Evolutionary conservation across 2,329 filamentous ascomycete genomes (phyloP).

Genomic region (Phaeoacremonium minimum): DNA sequence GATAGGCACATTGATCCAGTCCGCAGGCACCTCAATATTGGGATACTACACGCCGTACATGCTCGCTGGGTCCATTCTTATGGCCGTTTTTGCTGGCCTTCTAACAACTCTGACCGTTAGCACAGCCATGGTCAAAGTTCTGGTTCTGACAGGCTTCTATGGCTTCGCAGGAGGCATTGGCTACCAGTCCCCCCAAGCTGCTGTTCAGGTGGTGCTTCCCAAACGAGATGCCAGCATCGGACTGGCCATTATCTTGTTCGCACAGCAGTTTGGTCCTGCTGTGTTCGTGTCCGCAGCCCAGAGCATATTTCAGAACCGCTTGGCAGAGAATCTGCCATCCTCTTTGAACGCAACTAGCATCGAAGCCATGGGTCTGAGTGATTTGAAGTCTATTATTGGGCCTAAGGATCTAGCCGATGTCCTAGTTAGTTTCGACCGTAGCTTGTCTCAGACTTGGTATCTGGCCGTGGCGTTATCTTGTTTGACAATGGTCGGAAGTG

Average conservation of each 20-base stretch:
- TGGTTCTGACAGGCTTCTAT: conserved; percentile 7
- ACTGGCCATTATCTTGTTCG: conserved; percentile 13
- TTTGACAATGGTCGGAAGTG: conserved; percentile 6
- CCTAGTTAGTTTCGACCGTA: conserved; percentile 4
- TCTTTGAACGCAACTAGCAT: conserved; percentile 1
- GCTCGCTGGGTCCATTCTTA: conserved; percentile 2
- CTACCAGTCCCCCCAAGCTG: conserved; percentile 6
- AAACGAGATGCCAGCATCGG: conserved; percentile 1
- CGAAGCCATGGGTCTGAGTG: conserved; percentile 4
- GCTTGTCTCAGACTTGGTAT: conserved; percentile 10
- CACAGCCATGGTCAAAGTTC: neutral
- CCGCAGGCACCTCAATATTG: conserved; percentile 24
- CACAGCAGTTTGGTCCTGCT: conserved; percentile 35
- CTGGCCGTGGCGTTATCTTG: conserved; percentile 6
- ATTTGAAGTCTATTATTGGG: conserved; percentile 5
- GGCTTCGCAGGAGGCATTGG: conserved; percentile 5
- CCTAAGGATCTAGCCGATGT: conserved; percentile 2
- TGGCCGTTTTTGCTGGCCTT: conserved; percentile 7
- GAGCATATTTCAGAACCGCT: conserved; percentile 26
- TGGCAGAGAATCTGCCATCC: conserved; percentile 11
- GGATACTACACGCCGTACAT: conserved; percentile 9
- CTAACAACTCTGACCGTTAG: conserved; percentile 5
- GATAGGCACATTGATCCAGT: conserved; percentile 27
- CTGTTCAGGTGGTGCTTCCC: conserved; percentile 7
- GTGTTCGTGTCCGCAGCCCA: conserved; percentile 34